Evolutionary conservation across 1,139 yeast genomes (phyloP).

Genomic region (Nakaseomyces bracarensis): DNA sequence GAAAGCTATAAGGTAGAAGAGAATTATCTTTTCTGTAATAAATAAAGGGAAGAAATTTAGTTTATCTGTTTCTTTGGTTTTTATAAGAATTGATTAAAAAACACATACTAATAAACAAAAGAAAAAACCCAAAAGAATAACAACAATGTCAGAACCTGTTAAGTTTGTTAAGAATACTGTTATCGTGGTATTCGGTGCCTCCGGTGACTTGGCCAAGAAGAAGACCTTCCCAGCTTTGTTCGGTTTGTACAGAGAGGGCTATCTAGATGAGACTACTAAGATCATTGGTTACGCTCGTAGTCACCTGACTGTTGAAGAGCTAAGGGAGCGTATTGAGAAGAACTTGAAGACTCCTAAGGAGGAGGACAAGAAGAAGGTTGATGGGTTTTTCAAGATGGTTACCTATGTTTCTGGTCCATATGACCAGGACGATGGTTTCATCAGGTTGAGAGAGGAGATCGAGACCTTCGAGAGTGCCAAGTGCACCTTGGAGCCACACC

Average conservation of each 20-base stretch:
- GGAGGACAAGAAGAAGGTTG: conserved; percentile 39
- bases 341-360: conserved; percentile 53
- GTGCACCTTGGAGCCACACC: conserved; percentile 45
- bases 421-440: conserved; percentile 69
- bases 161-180: conserved; percentile 55
- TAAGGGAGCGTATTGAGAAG: conserved; percentile 56
- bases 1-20: too few species aligned
- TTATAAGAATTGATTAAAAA: too few species aligned
- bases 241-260: conserved; percentile 70
- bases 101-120: neutral
- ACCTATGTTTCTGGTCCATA: conserved; percentile 72
- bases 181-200: conserved; percentile 88
- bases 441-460: conserved; percentile 46
- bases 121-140: too few species aligned
- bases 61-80: too few species aligned
- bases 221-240: conserved; percentile 82
- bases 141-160: conserved; percentile 10
- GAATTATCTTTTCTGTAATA: too few species aligned
- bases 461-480: conserved; percentile 48
- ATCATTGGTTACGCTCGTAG: conserved; percentile 93
- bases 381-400: conserved; percentile 56
- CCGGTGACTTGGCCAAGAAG: conserved; percentile 95
- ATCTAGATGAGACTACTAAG: conserved; percentile 57
- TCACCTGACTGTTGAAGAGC: conserved; percentile 55
- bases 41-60: too few species aligned